Conservation (phyloP, 2,329 filamentous ascomycete species). For the Annulohypoxylon truncatum region DNA sequence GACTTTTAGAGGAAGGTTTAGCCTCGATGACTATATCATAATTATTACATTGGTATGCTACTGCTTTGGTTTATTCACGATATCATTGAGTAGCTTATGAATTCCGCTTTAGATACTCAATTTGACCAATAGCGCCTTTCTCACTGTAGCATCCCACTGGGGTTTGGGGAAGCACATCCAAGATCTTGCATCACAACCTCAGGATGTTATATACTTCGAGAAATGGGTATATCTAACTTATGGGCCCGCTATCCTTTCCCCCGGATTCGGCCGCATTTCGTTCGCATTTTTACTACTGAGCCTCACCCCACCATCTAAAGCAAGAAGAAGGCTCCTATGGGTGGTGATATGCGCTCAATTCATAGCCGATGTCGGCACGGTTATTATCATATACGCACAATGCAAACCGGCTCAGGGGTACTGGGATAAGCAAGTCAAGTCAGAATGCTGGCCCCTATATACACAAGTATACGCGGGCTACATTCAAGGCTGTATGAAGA, state of each 20-base stretch:
- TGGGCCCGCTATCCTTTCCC: constrained; percentile 31
- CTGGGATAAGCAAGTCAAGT: constrained; percentile 27
- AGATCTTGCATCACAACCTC: not conserved
- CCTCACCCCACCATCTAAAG: constrained; percentile 15
- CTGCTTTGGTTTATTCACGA: not conserved
- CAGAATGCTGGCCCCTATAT: constrained; percentile 21
- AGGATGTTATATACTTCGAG: constrained; percentile 8
- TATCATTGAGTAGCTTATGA: not conserved
- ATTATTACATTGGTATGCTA: constrained; percentile 24
- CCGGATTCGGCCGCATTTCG: constrained; percentile 35
- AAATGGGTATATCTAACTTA: constrained; percentile 37
- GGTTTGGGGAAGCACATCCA: constrained; percentile 32
- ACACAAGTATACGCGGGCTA: constrained; percentile 34
- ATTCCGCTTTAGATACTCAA: constrained; percentile 7
- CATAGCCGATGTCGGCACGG: constrained; percentile 25
- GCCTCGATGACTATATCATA: constrained; percentile 23
- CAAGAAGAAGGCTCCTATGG: constrained; percentile 31
- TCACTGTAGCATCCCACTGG: constrained; percentile 29
- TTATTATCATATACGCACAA: constrained; percentile 32
- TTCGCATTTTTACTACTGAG: constrained; percentile 31
- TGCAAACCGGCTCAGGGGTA: constrained; percentile 29
- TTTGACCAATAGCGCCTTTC: constrained; percentile 22
- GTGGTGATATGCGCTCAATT: constrained; percentile 34
- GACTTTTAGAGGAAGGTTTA: constrained; percentile 1
- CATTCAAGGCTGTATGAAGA: constrained; percentile 37